phyloP scores from a whole-genome alignment of 1,139 yeast genomes.

The Suhomyces terraborum region DNA sequence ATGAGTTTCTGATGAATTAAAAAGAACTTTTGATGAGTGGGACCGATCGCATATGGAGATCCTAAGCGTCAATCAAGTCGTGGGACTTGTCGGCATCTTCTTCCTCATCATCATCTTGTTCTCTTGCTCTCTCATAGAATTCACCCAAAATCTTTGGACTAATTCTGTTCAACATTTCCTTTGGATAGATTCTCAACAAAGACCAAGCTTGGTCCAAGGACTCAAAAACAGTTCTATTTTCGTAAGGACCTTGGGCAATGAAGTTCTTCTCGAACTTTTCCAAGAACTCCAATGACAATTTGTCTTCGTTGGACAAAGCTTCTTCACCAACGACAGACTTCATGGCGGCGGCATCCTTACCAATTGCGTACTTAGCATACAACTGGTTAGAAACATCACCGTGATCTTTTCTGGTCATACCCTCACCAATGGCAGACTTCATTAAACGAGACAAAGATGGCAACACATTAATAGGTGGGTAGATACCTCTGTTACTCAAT shows the following conservation, averaged over 20 bases:
- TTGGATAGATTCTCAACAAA: conserved; percentile 95
- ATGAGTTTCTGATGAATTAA: conserved; percentile 14
- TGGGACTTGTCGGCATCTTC: conserved; percentile 39
- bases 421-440: conserved; percentile 99
- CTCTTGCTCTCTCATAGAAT: conserved; percentile 87
- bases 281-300: conserved; percentile 92
- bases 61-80: conserved; percentile 53
- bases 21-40: conserved; percentile 11
- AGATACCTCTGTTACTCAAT: conserved; percentile 91
- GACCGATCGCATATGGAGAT: not conserved
- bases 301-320: conserved; percentile 96
- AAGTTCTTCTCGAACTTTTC: conserved; percentile 97
- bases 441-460: conserved; percentile 97
- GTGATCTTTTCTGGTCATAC: conserved; percentile 99
- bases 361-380: conserved; percentile 98
- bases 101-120: conserved; percentile 56
- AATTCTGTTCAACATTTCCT: conserved; percentile 96
- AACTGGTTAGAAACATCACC: conserved; percentile 99
- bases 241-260: conserved; percentile 94
- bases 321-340: conserved; percentile 99
- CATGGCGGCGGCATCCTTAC: conserved; percentile 99
- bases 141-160: conserved; percentile 95
- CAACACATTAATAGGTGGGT: conserved; percentile 97
- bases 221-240: conserved; percentile 90
- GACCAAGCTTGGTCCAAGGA: conserved; percentile 98